Base-by-base conservation (phyloP, 2,329 filamentous ascomycete genomes). In the Rutstroemia sp. region DNA sequence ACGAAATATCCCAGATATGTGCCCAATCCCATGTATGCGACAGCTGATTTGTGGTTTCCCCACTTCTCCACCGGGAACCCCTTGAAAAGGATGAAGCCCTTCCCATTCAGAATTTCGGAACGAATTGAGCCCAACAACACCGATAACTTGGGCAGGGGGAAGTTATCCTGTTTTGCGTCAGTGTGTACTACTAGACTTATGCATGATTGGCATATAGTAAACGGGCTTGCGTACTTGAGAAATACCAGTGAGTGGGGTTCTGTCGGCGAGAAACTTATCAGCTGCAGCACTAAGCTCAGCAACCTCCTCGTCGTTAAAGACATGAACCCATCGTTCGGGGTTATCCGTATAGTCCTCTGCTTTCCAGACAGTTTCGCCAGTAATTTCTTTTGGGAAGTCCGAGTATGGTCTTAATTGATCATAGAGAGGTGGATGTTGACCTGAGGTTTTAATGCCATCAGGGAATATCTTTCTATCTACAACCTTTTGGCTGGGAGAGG, bases 31-130 rank as follows among this genome's bases (percentile, higher is more conserved):
- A 95, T 92, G 74, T 95, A 95, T n/a, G 87, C 90, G 10, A 90
- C 84, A 7, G 90, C 90, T 10, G 83, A 88, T 74, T 95, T 95
- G 69, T 83, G 80, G 52, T 83, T 81, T 0, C 86, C 83, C 91
- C 91, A 96, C 72, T 80, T 70, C 45, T 79, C 67, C 1, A 91
- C 88, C 1, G 90, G 90, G 70, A 95, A 86, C 52, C 87, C 84
- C 70, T 94, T 95, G 77, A 95, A 94, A 14, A 95, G 79, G 61
- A 94, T 87, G 74, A 95, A 95, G 16, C 91, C 91, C 67, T 94
- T 94, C 62, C 89, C 90, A 68, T 95, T 82, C 56, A 95, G 72
- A n/a, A 88, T 74, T 60, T 88, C 86, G 18, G 79, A 75, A 50
- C 82, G 79, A 59, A 89, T 76, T 2, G 77, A 71, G 5, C 70